Conservation (phyloP, 805 yeast genomes). For the Myxozyma mucilagina region DNA sequence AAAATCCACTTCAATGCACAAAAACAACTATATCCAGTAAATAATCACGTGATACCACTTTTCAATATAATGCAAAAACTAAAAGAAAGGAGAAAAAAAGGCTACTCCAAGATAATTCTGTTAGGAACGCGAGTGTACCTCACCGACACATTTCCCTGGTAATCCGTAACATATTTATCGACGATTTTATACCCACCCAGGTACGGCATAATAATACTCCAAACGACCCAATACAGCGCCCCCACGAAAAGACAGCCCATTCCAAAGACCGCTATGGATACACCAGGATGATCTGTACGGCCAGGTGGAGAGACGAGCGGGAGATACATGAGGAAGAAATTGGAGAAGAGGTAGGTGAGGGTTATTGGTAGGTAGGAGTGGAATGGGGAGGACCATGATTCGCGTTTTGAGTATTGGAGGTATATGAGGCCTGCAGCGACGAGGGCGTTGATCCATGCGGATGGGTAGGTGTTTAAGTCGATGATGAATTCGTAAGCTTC, state of each 20-base stretch:
- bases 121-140: conserved; percentile 21
- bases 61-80: too few relatives aligned
- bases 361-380: conserved; percentile 25
- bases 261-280: conserved; percentile 25
- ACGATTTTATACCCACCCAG: conserved; percentile 23
- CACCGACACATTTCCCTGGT: conserved; percentile 22
- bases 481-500: conserved; percentile 65
- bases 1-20: too few relatives aligned
- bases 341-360: conserved; percentile 19
- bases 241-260: conserved; percentile 28
- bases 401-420: conserved; percentile 48
- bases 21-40: too few relatives aligned
- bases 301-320: conserved; percentile 28
- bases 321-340: conserved; percentile 27
- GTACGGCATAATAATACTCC: conserved; percentile 25
- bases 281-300: conserved; percentile 23
- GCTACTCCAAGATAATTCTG: neutral
- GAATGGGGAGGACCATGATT: conserved; percentile 44
- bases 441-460: conserved; percentile 57
- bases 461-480: conserved; percentile 63
- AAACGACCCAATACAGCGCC: conserved; percentile 29
- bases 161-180: conserved; percentile 20
- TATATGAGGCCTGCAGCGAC: conserved; percentile 57
- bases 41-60: too few relatives aligned
- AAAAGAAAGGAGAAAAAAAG: too few relatives aligned